Evolutionary conservation across 352 stramenopile genomes (phyloP).

Genomic region (Phytophthora pluvialis): DNA sequence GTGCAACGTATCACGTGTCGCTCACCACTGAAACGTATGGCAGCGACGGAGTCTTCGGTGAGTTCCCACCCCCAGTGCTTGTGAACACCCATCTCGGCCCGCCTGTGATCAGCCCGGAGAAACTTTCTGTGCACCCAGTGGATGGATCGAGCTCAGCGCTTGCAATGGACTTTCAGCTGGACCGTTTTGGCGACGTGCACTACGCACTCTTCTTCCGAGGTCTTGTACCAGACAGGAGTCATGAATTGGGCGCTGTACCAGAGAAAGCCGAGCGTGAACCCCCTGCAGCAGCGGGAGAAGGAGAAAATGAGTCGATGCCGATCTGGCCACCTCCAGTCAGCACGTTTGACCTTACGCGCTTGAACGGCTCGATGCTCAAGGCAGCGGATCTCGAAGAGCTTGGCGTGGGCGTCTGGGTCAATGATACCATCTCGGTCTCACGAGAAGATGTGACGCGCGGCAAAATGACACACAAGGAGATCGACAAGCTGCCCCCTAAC

Average conservation of each 20-base stretch:
- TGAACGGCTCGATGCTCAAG: conserved; percentile 65
- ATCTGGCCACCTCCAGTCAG: conserved; percentile 62
- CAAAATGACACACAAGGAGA: conserved; percentile 58
- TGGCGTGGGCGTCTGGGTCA: conserved; percentile 70
- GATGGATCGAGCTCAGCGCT: conserved; percentile 56
- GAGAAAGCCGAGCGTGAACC: background rate
- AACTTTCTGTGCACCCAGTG: conserved; percentile 43
- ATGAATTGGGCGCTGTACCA: conserved; percentile 6
- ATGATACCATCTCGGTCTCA: conserved; percentile 76
- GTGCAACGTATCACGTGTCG: conserved; percentile 75
- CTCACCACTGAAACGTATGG: conserved; percentile 73
- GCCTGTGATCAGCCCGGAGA: conserved; percentile 45
- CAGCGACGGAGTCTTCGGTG: conserved; percentile 74
- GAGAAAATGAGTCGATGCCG: conserved; percentile 21
- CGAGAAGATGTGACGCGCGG: conserved; percentile 66
- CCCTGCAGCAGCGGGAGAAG: background rate
- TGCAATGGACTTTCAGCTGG: conserved; percentile 58
- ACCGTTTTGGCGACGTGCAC: conserved; percentile 73
- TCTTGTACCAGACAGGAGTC: conserved; percentile 47
- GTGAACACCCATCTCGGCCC: conserved; percentile 63
- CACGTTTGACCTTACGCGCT: conserved; percentile 42
- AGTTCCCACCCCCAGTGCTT: conserved; percentile 73
- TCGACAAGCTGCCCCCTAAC: conserved; percentile 69
- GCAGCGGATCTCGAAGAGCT: conserved; percentile 58
- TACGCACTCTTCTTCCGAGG: conserved; percentile 79